Evolutionary conservation across 169 alveolate species (phyloP).

Genomic region (Eimeria necatrix): DNA sequence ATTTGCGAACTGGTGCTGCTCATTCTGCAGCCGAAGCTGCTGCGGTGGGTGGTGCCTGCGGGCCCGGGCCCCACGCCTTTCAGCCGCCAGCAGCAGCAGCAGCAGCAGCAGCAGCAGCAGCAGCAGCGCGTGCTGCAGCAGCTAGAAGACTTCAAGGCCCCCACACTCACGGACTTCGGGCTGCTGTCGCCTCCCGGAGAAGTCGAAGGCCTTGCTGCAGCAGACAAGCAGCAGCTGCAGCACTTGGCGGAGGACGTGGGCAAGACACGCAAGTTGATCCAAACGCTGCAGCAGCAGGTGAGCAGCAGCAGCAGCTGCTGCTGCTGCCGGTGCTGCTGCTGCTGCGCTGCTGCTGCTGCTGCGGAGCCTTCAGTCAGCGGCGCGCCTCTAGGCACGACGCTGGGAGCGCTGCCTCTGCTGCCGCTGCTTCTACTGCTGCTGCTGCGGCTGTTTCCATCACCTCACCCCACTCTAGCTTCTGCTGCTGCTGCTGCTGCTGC

Average conservation of each 20-base stretch:
- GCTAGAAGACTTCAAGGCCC: constrained; percentile 34
- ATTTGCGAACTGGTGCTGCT: constrained; percentile 58
- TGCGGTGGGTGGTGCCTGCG: constrained; percentile 69
- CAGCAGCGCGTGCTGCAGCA: not conserved
- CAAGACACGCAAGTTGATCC: not conserved
- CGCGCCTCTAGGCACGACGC: not conserved
- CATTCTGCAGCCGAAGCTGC: constrained; percentile 75
- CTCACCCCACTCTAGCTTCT: not conserved
- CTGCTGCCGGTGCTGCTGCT: constrained; percentile 33
- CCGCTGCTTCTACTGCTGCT: not conserved
- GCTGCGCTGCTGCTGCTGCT: constrained; percentile 50
- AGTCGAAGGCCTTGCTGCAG: not conserved
- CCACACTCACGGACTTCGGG: constrained; percentile 36
- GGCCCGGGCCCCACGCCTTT: not conserved
- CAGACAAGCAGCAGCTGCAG: constrained; percentile 73
- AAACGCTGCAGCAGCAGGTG: constrained; percentile 32
- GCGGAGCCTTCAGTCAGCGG: not conserved
- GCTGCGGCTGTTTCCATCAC: not conserved
- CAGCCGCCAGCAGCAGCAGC: constrained; percentile 41
- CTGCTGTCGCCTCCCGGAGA: constrained; percentile 39
- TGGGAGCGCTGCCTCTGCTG: constrained; percentile 12
- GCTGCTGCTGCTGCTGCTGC: constrained; percentile 44
- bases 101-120: constrained; percentile 30
- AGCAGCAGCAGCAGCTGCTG: not conserved
- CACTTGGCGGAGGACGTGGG: not conserved